Conservation (phyloP, 345 rosid genomes). For the Isatis tinctoria region DNA sequence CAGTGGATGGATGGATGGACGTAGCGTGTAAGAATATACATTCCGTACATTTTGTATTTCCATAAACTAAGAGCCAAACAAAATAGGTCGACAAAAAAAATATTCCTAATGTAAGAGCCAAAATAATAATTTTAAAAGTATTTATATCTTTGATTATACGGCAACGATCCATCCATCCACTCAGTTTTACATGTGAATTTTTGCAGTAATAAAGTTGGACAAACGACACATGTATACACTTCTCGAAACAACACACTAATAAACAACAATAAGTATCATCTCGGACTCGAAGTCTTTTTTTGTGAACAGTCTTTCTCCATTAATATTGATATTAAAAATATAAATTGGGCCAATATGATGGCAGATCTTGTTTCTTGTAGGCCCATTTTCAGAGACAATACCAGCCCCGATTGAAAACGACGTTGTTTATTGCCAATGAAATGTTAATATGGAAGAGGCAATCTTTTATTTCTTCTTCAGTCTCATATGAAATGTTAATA, state of each 20-base stretch:
- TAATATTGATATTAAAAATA: not conserved
- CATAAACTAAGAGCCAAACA: slow-evolving; percentile 2
- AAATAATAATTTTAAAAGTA: not conserved
- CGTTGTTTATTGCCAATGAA: not conserved
- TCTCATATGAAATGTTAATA: not conserved
- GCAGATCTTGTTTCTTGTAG: not conserved
- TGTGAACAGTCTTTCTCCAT: too few relatives aligned
- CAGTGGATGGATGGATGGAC: slow-evolving; percentile 11
- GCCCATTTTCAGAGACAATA: not conserved
- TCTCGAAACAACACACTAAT: not conserved
- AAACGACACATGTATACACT: not conserved
- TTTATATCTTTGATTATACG: not conserved
- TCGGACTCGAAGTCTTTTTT: not conserved
- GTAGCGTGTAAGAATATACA: slow-evolving; percentile 31
- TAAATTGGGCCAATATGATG: not conserved
- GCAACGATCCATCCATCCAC: slow-evolving; percentile 20
- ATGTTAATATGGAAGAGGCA: too few relatives aligned
- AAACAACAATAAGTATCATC: not conserved
- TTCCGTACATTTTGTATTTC: slow-evolving; percentile 1
- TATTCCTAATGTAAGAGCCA: not conserved
- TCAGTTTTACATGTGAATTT: slow-evolving; percentile 12
- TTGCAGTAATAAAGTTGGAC: not conserved
- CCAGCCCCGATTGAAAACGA: not conserved
- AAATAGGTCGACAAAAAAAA: not conserved
- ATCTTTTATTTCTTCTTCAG: not conserved